Conservation (phyloP, 345 rosid genomes). For the Dimocarpus longan region DNA sequence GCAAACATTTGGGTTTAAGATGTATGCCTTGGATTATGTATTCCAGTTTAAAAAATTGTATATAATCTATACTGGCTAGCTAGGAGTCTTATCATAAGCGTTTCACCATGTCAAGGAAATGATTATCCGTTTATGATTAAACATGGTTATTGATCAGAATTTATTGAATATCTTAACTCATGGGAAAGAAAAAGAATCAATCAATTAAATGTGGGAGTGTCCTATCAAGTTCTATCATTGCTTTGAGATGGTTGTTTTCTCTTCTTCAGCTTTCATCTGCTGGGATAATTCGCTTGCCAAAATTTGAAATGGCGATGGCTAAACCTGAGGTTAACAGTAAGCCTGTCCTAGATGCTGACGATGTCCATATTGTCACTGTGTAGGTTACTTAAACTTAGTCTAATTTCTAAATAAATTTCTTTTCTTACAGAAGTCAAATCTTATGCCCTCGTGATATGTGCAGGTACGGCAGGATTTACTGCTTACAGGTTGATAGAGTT, state of each 20-base stretch:
- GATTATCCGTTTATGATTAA: neutral
- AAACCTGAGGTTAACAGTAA: constrained; percentile 79
- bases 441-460: constrained; percentile 25
- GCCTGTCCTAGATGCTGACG: constrained; percentile 92
- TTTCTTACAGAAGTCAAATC: constrained; percentile 14
- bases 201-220: constrained; percentile 1
- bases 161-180: neutral
- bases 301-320: constrained; percentile 95
- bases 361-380: constrained; percentile 82
- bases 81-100: neutral
- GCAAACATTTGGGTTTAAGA: neutral
- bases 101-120: neutral
- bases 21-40: neutral
- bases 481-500: constrained; percentile 96
- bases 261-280: constrained; percentile 85
- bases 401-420: constrained; percentile 5
- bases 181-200: constrained; percentile 1
- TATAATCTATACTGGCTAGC: neutral
- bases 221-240: constrained; percentile 14
- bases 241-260: constrained; percentile 32
- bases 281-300: constrained; percentile 87
- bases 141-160: neutral
- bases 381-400: constrained; percentile 42
- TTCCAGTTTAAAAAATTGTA: neutral
- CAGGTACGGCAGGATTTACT: constrained; percentile 99